These are phyloP conservation scores for Arthrobotrys pseudoclavata DNA, from an alignment of 2,329 filamentous ascomycete species.

Conservation along the genomic window DNA sequence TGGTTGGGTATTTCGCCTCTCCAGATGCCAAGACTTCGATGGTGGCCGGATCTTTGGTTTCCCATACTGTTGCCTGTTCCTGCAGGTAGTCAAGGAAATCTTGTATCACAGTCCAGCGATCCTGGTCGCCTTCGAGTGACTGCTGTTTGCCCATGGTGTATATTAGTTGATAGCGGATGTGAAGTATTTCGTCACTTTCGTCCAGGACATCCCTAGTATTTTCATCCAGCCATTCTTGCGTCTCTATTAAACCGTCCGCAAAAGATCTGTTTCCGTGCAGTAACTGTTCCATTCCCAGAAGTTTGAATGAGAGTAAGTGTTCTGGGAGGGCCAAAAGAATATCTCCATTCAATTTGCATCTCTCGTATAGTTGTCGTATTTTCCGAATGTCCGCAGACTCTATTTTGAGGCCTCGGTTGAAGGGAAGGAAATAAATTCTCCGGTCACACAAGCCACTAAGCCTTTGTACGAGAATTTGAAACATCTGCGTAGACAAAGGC, in stretches of 20 bases:
- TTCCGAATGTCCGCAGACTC: conserved; percentile 62
- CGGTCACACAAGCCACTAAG: conserved; percentile 72
- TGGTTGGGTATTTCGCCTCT: conserved; percentile 2
- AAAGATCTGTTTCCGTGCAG: conserved; percentile 40
- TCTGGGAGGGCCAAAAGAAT: conserved; percentile 75
- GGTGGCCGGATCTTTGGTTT: conserved; percentile 8
- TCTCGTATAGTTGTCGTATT: conserved; percentile 67
- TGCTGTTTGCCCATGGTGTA: conserved; percentile 74
- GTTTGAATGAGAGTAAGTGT: conserved; percentile 74
- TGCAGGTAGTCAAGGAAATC: conserved; percentile 69
- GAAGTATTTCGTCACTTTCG: conserved; percentile 76
- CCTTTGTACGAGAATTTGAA: conserved; percentile 71
- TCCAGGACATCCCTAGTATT: conserved; percentile 73
- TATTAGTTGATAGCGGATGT: conserved; percentile 73
- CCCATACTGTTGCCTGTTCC: conserved; percentile 5
- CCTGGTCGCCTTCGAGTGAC: conserved; percentile 70
- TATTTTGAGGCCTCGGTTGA: conserved; percentile 70
- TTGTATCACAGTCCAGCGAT: conserved; percentile 73
- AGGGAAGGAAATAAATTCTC: conserved; percentile 72
- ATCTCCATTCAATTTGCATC: conserved; percentile 70
- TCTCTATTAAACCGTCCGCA: conserved; percentile 66
- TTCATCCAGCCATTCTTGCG: conserved; percentile 68
- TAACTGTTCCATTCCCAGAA: conserved; percentile 72
- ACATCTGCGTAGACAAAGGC: conserved; percentile 74
- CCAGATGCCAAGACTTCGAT: conserved; percentile 34